Conservation (phyloP, 352 stramenopile genomes). For the Globisporangium recalcitrans region DNA sequence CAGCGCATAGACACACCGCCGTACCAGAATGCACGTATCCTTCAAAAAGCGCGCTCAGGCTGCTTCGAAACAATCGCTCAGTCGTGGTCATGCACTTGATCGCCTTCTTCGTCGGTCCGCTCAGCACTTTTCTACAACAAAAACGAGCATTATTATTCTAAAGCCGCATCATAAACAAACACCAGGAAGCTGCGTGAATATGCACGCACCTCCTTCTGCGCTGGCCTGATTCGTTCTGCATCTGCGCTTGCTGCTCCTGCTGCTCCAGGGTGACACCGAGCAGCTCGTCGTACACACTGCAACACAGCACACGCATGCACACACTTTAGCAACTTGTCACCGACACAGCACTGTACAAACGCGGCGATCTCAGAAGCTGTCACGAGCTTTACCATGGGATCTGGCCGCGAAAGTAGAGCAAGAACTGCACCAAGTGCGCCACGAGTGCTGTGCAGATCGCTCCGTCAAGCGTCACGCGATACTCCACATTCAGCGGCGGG, state of each 20-base stretch:
- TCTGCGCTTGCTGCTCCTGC: constrained; percentile 15
- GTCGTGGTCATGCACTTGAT: constrained; percentile 36
- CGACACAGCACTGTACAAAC: not conserved
- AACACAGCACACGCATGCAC: constrained; percentile 3
- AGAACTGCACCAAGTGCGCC: constrained; percentile 36
- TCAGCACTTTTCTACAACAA: constrained; percentile 19
- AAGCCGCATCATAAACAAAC: not conserved
- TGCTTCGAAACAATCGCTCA: constrained; percentile 25
- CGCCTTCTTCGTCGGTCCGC: constrained; percentile 41
- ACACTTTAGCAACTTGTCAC: not conserved
- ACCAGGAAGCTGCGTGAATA: not conserved
- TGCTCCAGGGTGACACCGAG: constrained; percentile 19
- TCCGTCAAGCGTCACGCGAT: constrained; percentile 39
- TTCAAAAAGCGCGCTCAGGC: constrained; percentile 34
- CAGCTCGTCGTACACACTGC: constrained; percentile 56
- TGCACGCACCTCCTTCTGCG: not conserved
- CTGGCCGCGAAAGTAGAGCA: constrained; percentile 64
- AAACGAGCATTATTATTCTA: not conserved
- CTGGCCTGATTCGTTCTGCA: not conserved
- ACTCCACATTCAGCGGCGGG: constrained; percentile 24
- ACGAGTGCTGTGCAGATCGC: constrained; percentile 35
- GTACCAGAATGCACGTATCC: constrained; percentile 27
- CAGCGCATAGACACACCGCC: not conserved
- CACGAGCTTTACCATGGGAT: constrained; percentile 41
- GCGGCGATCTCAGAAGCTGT: too few relatives aligned